phyloP scores from a whole-genome alignment of 2,329 filamentous ascomycete genomes.

The Venturia nashicola region DNA sequence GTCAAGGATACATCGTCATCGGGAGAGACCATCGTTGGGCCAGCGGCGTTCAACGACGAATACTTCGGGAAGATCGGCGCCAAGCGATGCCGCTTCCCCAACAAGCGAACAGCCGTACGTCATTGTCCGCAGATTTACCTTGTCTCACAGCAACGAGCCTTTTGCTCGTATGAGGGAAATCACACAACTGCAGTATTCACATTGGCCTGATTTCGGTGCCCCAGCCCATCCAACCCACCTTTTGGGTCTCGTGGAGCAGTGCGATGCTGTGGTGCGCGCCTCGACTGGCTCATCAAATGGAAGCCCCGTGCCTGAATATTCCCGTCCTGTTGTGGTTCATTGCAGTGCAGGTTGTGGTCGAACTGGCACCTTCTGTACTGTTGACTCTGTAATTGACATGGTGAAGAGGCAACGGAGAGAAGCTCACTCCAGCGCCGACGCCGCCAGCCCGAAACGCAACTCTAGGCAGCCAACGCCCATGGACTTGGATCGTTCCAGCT shows the following conservation, averaged over 20 bases:
- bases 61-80: not conserved
- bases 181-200: conserved; percentile 85
- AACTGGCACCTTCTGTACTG: conserved; percentile 92
- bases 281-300: conserved; percentile 22
- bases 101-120: conserved; percentile 57
- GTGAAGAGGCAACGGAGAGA: conserved; percentile 65
- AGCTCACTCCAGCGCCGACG: conserved; percentile 12
- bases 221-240: conserved; percentile 82
- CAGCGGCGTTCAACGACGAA: conserved; percentile 23
- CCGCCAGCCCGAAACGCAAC: conserved; percentile 6
- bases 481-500: conserved; percentile 24
- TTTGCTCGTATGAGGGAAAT: conserved; percentile 84
- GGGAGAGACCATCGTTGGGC: conserved; percentile 20
- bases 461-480: conserved; percentile 29
- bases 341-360: conserved; percentile 93
- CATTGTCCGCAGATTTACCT: conserved; percentile 73
- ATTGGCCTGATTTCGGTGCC: conserved; percentile 96
- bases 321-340: conserved; percentile 76
- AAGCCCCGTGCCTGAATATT: conserved; percentile 35
- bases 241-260: conserved; percentile 78
- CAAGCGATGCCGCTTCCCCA: conserved; percentile 15
- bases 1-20: conserved; percentile 35
- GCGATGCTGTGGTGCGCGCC: conserved; percentile 55
- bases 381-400: conserved; percentile 94
- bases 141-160: conserved; percentile 64